phyloP scores from a whole-genome alignment of 148 eudicot genomes.

The Nyssa sinensis region DNA sequence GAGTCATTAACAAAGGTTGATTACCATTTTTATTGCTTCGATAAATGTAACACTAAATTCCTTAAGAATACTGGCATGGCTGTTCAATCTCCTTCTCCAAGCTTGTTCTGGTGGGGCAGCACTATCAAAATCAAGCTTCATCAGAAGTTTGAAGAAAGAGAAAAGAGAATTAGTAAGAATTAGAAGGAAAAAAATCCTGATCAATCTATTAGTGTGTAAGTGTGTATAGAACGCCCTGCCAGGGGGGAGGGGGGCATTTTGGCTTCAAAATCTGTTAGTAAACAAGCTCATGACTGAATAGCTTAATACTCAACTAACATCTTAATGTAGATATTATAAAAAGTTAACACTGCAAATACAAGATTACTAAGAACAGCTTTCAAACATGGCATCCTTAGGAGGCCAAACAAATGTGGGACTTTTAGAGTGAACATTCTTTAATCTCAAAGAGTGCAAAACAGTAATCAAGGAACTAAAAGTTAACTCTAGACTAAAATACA shows the following conservation, averaged over 20 bases:
- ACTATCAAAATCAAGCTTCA: slow-evolving; percentile 88
- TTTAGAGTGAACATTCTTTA: background rate
- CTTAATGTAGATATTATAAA: background rate
- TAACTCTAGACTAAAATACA: too few relatives aligned
- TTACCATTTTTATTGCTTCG: slow-evolving; percentile 93
- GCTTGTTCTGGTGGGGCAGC: slow-evolving; percentile 94
- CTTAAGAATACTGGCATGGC: slow-evolving; percentile 87
- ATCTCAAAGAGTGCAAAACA: too few relatives aligned
- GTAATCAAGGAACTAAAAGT: background rate
- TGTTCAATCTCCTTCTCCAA: slow-evolving; percentile 89
- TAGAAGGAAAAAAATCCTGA: background rate
- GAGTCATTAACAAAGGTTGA: background rate
- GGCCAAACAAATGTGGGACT: too few relatives aligned
- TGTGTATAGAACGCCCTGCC: too few relatives aligned
- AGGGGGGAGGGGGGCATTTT: too few relatives aligned
- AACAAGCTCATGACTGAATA: too few relatives aligned
- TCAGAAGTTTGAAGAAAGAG: slow-evolving; percentile 3
- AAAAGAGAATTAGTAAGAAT: too few relatives aligned
- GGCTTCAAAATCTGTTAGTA: too few relatives aligned
- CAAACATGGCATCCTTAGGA: background rate
- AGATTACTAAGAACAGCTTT: background rate
- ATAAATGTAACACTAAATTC: slow-evolving; percentile 89
- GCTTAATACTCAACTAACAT: background rate
- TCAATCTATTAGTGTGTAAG: background rate
- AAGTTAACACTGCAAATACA: background rate